Base-by-base conservation (phyloP, 495 filamentous ascomycete species). In the Cladorrhinum samala region DNA sequence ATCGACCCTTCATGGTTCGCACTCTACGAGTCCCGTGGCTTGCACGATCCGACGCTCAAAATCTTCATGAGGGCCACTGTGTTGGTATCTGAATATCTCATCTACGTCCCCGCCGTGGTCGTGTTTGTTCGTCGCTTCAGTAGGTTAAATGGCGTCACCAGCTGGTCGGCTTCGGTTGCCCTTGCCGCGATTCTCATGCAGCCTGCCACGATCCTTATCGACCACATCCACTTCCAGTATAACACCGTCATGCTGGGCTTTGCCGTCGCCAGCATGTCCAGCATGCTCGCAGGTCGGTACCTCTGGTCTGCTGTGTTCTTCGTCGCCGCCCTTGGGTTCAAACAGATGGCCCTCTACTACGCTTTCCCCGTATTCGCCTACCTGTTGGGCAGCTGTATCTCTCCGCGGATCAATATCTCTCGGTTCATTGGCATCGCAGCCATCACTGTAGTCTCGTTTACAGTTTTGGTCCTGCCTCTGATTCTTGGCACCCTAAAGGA, bases 261-360 rank as follows among this genome's bases (percentile, higher is more conserved):
- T 18, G 77, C 91, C 7, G 70, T 91, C 27, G 91, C 90, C 0
- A 89, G 85, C 60, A 82, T 95, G 74, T 91, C 90, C 36, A 90
- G 88, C 67, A 87, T 96, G 62, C 67, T 95, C 38, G 89, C 90
- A 2, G 88, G 87, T 3, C 82, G 89, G 40, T 83, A 85, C 61
- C 78, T 95, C 52, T 96, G 91, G 90, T 80, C 85, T 6, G 87
- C 86, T 53, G 80, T 93, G 48, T 97, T 95, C 72, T 98, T 98
- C 64, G 92, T 98, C n/a, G 79, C 83, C 1, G 87, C 91, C 14
- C 72, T 98, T 19, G 88, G 88, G 11, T 98, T 95, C 75, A 98
- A 98, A 74, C 93, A 98, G 67, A 98, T 98, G 93, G 93, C 92
- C 2, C 75, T 98, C 9, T 98, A 96, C 68, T 98, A 96, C 67